Base-by-base conservation (phyloP, 352 stramenopile genomes). In the Globisporangium rhizosaccharum region DNA sequence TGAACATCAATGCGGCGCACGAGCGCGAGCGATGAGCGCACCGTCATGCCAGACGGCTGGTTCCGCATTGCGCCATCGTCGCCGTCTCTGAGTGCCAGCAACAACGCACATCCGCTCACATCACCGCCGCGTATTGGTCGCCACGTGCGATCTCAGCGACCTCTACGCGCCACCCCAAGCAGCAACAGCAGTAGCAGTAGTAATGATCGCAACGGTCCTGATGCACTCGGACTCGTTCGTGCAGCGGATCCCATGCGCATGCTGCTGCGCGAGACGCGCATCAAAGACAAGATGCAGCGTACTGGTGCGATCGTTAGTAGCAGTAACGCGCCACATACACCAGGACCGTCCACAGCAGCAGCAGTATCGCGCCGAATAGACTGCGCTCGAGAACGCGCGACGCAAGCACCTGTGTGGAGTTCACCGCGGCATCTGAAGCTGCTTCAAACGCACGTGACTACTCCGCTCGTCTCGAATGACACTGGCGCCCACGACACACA, bases 201-300 rank as follows among this genome's bases (percentile, higher is more conserved):
- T 28, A 18, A 14, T 39, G 20, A 10, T 36, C 39, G 20, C 14
- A 36, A 50, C 12, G 54, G 65, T 5, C 55, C 66, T 0, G 73
- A 82, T 46, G 52, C 52, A 26, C 50, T 82, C 14, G 73, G 73
- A 33, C 67, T 82, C 48, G 57, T 62, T 17, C 67, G 53, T 28
- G 67, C 60, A 26, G 57, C 67, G 3, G 60, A 79, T 14, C 73
- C 68, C 2, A 58, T 76, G 47, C 68, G 59, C 3, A 61, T 72
- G 44, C 48, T 75, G 4, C 56, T 52, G 48, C 59, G 44, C 12
- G 76, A 76, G 36, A 66, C 69, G 49, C 53, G 53, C 28, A 33
- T 48, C 47, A 56, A 56, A 6, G 48, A 61, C 15, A 54, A 62
- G 37, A 12, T 63, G 57, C 30, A 57, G 39, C n/a, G 18, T 5